A percentile compares a stretch with the other conserved stretches of the same genome.
Evolutionary conservation across 2,329 filamentous ascomycete species (phyloP).

Genomic region (Ceratocystis cacaofunesta): DNA sequence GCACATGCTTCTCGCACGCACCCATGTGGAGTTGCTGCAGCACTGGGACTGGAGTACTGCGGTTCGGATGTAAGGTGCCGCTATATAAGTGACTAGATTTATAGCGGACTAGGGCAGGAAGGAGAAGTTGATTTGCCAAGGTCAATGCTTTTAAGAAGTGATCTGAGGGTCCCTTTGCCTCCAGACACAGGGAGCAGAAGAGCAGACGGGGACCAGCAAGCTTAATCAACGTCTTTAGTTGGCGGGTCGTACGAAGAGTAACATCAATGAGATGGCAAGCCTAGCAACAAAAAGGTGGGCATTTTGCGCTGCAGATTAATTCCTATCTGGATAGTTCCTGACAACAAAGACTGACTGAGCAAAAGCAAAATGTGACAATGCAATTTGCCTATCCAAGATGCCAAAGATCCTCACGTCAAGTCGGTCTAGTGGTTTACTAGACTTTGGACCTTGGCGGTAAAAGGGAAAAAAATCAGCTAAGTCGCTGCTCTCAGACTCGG

Average conservation of each 20-base stretch:
- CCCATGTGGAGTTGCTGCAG: not conserved
- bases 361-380: not conserved
- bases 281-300: not conserved
- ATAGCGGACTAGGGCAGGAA: not conserved
- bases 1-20: not conserved
- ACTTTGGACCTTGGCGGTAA: not conserved
- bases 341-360: not conserved
- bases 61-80: not conserved
- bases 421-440: too few species aligned
- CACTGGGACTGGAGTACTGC: not conserved
- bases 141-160: slow-evolving; percentile 1
- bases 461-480: not conserved
- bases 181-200: not conserved
- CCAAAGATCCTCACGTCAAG: not conserved
- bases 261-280: not conserved
- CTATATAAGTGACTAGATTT: not conserved
- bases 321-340: not conserved
- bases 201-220: not conserved
- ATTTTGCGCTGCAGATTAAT: not conserved
- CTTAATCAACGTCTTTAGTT: not conserved
- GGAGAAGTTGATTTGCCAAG: not conserved
- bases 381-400: slow-evolving; percentile 2
- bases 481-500: slow-evolving; percentile 1
- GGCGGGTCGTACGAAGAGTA: not conserved
- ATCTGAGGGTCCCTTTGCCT: not conserved